Evolutionary conservation across 176 grass and related monocot genomes (phyloP), one percentile per base, ranked within the genome.

Genomic region (Oryza officinalis): DNA sequence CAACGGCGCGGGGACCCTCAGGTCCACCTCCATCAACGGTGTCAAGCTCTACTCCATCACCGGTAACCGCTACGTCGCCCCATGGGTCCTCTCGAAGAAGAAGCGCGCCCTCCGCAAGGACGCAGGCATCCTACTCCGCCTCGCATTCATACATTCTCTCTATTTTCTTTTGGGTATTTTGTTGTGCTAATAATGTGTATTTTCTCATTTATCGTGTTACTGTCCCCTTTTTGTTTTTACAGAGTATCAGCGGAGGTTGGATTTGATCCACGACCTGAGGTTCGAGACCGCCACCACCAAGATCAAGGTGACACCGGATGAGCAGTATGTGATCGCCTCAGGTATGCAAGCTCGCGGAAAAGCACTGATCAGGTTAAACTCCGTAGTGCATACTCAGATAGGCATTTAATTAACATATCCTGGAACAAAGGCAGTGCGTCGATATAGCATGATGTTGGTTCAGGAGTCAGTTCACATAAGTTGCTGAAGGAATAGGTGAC

Each of bases 191-290:
- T 38, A 38, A 18, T 75, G 23, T 20, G 35, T 23, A 50, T 12
- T 4, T 30, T 26, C 66, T 61, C 0, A 38, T 26, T 61, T 10
- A 25, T 63, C 23, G 2, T 2, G 59, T 33, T 25, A 10, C 26
- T 69, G 77, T 12, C 38, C 72, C 61, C 82, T 31, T 78, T 76
- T 75, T 80, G 70, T 61, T 3, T 73, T 28, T 67, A 1, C 7
- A 98, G 96, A 93, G 80, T 92, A 93, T 71, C 89, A 86, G 28
- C 76, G 89, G 71, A 78, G 96, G 61, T 52, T 98, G 76, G 96
- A 98, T 78, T 88, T 95, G 44, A 95, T 98, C 40, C 93, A 95
- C 18, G 93, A 98, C 85, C 88, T 98, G 40, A 88, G 85, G 85
- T 93, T 98, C 35, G 91, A 98, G 76, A 95, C 89, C 2, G 89